Base-by-base conservation (phyloP, 1,139 yeast species). In the Suzukiozyma palmioleophila region DNA sequence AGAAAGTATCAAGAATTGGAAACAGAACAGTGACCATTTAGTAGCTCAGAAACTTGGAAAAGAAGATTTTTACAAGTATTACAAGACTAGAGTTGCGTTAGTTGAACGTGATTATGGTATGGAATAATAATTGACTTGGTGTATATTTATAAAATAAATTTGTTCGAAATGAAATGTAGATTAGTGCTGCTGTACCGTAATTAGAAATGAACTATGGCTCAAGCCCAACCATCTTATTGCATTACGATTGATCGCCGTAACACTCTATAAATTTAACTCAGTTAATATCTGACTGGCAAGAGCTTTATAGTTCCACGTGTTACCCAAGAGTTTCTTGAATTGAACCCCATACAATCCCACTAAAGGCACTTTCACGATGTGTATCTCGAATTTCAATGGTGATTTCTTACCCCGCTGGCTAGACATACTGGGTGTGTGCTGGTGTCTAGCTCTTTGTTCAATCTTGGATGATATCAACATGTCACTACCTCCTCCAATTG, bases 251-350 rank as follows among this genome's bases (percentile, higher is more conserved):
- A 8, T 8, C n/a, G 11, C 14, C 13, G 29, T 10, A 15, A 25
- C 11, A 13, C 30, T 33, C 47, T 57, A 84, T 52, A 89, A 68
- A 52, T 84, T 83, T 61, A 90, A 72, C 53, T 87, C 92, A 45
- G 77, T 76, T 62, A 90, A 75, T 36, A 90, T 84, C 59, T 83
- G 88, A 43, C 94, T 82, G 2, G 97, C 97, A 59, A 90, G 69
- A n/a, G 89, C 83, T 66, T 90, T 90, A 64, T 90, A 90, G 64
- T 85, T 79, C 97, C 97, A 90, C 2, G 97, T 87, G 60, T 92
- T 89, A 52, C 98, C 98, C 43, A 86, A 75, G 33, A 90, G 75
- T 60, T 90, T 90, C 70, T 90, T 92, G 67, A 92, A 89, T 60
- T 90, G 97, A 39, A 92, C 92, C 60, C 97, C 98, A 49, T 86